Conservation (phyloP, 2,329 filamentous ascomycete genomes). For the Fusarium miscanthi region DNA sequence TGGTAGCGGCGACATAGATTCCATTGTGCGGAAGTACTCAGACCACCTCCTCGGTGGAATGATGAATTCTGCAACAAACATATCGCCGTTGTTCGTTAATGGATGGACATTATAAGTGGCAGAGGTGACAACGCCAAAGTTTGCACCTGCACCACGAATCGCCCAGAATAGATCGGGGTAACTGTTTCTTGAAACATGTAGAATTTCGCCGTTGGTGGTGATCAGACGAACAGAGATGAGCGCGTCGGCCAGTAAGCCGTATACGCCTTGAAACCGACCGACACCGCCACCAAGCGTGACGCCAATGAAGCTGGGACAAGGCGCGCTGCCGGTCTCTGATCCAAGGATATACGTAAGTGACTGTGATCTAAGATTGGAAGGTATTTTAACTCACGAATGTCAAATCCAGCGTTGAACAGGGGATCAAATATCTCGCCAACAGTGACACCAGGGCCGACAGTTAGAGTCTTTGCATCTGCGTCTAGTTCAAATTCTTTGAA, state of each 20-base stretch:
- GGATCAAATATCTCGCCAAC: not conserved
- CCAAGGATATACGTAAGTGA: not conserved
- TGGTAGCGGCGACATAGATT: not conserved
- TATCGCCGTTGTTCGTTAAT: not conserved
- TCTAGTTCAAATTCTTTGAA: not conserved
- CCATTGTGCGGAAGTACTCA: not conserved
- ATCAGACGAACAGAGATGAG: not conserved
- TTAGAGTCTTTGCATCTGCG: not conserved
- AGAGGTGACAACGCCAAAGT: not conserved
- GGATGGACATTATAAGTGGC: not conserved
- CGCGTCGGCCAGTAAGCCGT: not conserved
- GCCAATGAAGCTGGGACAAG: not conserved
- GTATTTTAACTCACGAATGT: accelerated
- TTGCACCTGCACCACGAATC: not conserved
- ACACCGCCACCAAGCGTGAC: not conserved
- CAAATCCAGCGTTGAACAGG: accelerated
- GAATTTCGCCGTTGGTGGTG: accelerated
- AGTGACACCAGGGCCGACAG: not conserved
- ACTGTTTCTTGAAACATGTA: accelerated
- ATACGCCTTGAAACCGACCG: accelerated
- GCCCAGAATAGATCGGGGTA: not conserved
- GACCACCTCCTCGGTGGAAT: not conserved
- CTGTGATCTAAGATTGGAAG: accelerated
- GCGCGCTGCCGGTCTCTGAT: not conserved
- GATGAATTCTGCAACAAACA: not conserved